phyloP scores from a whole-genome alignment of 1,284 basidiomycete genomes.

The Leccinum pachyderme region DNA sequence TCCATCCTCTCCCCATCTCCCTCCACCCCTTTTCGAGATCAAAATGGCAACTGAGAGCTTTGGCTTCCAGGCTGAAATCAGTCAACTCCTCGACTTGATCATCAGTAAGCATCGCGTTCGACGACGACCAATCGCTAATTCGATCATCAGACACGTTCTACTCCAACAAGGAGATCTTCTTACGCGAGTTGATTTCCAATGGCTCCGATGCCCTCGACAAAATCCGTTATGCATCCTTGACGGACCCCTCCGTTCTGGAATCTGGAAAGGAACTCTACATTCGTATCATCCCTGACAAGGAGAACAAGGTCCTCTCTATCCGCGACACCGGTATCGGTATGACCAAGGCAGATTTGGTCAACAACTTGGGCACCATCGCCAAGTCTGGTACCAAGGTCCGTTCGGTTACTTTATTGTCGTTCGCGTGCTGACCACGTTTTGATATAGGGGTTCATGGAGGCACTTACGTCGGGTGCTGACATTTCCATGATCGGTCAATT shows the following conservation, averaged over 20 bases:
- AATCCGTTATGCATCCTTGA: constrained; percentile 91
- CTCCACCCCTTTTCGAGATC: constrained; percentile 15
- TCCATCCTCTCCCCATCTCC: constrained; percentile 4
- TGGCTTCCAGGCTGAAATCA: constrained; percentile 97
- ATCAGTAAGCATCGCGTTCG: constrained; percentile 60
- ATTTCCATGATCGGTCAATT: constrained; percentile 94
- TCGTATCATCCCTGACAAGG: constrained; percentile 92
- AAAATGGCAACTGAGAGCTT: constrained; percentile 80
- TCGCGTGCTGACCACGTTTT: constrained; percentile 11
- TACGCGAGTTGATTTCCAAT: constrained; percentile 94
- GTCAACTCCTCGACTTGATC: constrained; percentile 88
- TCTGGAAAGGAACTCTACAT: constrained; percentile 89
- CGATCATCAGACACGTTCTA: constrained; percentile 83
- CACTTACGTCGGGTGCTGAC: constrained; percentile 94
- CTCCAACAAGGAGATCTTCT: constrained; percentile 98
- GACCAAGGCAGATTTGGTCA: constrained; percentile 98
- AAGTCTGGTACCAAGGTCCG: constrained; percentile 90
- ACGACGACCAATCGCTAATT: constrained; percentile 1
- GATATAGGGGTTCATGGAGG: constrained; percentile 92
- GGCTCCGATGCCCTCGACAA: constrained; percentile 95
- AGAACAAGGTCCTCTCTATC: constrained; percentile 89
- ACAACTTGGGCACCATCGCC: constrained; percentile 99
- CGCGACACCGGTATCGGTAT: constrained; percentile 98
- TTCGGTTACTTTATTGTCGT: constrained; percentile 1
- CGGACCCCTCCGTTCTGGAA: constrained; percentile 87